phyloP scores from a whole-genome alignment of 2,329 filamentous ascomycete genomes.

The Bipolaris bicolor region DNA sequence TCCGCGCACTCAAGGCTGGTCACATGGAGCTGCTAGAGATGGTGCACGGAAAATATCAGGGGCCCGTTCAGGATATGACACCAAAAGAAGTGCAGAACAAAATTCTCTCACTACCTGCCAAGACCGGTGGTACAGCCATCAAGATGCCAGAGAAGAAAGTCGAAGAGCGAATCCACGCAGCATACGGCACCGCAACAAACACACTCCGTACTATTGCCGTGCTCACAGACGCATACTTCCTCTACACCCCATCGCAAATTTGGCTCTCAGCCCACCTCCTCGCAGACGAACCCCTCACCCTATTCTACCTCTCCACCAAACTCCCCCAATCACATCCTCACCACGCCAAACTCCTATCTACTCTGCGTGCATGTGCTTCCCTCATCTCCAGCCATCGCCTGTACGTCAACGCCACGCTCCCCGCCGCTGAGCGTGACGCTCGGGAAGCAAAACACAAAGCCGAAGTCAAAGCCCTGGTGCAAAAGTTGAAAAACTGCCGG shows the following conservation, averaged over 20 bases:
- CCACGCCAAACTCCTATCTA: slow-evolving; percentile 46
- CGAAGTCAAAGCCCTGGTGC: slow-evolving; percentile 58
- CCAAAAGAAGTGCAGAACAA: slow-evolving; percentile 33
- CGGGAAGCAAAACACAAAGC: slow-evolving; percentile 58
- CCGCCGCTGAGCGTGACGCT: slow-evolving; percentile 37
- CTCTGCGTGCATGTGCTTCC: slow-evolving; percentile 49
- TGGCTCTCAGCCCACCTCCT: slow-evolving; percentile 82
- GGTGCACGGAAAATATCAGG: slow-evolving; percentile 63
- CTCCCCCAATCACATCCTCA: slow-evolving; percentile 40
- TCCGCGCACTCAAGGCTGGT: slow-evolving; percentile 83
- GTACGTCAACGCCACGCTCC: slow-evolving; percentile 22
- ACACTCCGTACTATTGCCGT: slow-evolving; percentile 69
- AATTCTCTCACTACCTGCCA: slow-evolving; percentile 38
- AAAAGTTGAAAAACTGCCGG: slow-evolving; percentile 74
- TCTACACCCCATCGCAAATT: slow-evolving; percentile 93
- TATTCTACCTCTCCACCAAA: slow-evolving; percentile 56
- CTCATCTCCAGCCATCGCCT: slow-evolving; percentile 46
- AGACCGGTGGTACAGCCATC: slow-evolving; percentile 19
- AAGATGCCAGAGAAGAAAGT: slow-evolving; percentile 31
- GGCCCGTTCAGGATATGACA: slow-evolving; percentile 28
- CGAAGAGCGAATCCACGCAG: slow-evolving; percentile 60
- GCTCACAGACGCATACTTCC: slow-evolving; percentile 94
- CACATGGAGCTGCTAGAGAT: slow-evolving; percentile 80
- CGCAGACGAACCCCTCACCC: slow-evolving; percentile 69
- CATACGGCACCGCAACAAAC: slow-evolving; percentile 72